Percentiles rank a stretch among this genome's conserved stretches.
Evolutionary conservation across 1,139 yeast genomes (phyloP).

Genomic region (Blastobotrys proliferans): DNA sequence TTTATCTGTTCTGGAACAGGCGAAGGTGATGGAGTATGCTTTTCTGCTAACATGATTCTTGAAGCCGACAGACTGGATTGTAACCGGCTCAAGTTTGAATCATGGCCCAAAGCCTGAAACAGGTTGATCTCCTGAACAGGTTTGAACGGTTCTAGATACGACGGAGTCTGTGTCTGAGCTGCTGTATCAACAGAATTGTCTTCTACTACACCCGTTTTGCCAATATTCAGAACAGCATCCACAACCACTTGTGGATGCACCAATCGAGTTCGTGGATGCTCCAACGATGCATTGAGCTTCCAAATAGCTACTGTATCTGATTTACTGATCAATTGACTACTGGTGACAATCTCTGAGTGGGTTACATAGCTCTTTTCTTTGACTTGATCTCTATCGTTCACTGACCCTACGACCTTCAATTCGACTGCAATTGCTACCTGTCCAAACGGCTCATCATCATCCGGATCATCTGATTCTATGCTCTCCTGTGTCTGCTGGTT

Average conservation of each 20-base stretch:
- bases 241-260: conserved; percentile 22
- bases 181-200: conserved; percentile 1
- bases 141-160: conserved; percentile 20
- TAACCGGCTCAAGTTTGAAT: conserved; percentile 14
- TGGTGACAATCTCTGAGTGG: conserved; percentile 18
- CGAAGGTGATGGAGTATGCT: not conserved
- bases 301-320: conserved; percentile 22
- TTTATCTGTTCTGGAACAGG: conserved; percentile 1
- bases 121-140: conserved; percentile 24
- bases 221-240: conserved; percentile 20
- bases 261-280: conserved; percentile 29
- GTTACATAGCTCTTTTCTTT: conserved; percentile 15
- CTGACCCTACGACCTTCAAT: conserved; percentile 17
- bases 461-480: not conserved
- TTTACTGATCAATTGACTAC: conserved; percentile 14
- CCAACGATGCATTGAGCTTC: conserved; percentile 25
- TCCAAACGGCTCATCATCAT: conserved; percentile 6
- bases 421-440: conserved; percentile 19
- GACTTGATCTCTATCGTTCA: conserved; percentile 7
- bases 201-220: conserved; percentile 2
- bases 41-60: conserved; percentile 2
- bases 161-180: conserved; percentile 1
- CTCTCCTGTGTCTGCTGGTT: not conserved
- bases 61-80: conserved; percentile 14
- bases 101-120: conserved; percentile 23